Conservation (phyloP, 495 filamentous ascomycete genomes). For the Aspergillus nidulans region DNA sequence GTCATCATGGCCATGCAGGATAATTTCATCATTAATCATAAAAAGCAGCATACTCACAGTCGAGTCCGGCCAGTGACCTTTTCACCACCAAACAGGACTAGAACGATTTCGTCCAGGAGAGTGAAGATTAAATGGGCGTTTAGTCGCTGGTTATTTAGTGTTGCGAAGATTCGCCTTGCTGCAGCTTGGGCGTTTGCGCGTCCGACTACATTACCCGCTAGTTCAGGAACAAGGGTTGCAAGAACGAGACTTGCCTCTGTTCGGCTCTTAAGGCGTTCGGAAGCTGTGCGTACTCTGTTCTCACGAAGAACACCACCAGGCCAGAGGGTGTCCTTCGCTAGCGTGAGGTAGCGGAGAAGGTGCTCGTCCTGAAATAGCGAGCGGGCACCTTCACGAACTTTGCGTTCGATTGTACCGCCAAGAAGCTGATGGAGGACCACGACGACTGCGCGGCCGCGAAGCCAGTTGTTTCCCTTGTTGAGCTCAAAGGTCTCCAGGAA, state of each 20-base stretch:
- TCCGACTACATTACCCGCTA: constrained; percentile 81
- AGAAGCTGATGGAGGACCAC: constrained; percentile 69
- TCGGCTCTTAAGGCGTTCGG: constrained; percentile 64
- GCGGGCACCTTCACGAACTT: constrained; percentile 76
- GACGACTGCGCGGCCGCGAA: constrained; percentile 91
- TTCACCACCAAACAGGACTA: constrained; percentile 61
- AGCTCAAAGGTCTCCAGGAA: constrained; percentile 96
- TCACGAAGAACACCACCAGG: constrained; percentile 59
- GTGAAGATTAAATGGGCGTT: constrained; percentile 77
- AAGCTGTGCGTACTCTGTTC: constrained; percentile 53
- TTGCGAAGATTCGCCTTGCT: constrained; percentile 73
- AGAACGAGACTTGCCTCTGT: constrained; percentile 73
- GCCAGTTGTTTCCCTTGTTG: constrained; percentile 88
- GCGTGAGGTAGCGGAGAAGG: constrained; percentile 65
- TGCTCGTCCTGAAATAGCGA: constrained; percentile 69
- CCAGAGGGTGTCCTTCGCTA: constrained; percentile 75
- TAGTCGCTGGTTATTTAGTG: constrained; percentile 65
- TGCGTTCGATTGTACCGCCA: constrained; percentile 87
- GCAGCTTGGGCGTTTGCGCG: constrained; percentile 80
- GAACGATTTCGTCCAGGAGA: constrained; percentile 71
- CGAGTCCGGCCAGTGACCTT: constrained; percentile 16
- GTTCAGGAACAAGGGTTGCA: constrained; percentile 72
- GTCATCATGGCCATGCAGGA: not conserved
- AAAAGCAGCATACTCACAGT: not conserved
- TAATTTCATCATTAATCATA: not conserved